Conservation (phyloP, 2,329 filamentous ascomycete species). For the Monosporascus sp. region DNA sequence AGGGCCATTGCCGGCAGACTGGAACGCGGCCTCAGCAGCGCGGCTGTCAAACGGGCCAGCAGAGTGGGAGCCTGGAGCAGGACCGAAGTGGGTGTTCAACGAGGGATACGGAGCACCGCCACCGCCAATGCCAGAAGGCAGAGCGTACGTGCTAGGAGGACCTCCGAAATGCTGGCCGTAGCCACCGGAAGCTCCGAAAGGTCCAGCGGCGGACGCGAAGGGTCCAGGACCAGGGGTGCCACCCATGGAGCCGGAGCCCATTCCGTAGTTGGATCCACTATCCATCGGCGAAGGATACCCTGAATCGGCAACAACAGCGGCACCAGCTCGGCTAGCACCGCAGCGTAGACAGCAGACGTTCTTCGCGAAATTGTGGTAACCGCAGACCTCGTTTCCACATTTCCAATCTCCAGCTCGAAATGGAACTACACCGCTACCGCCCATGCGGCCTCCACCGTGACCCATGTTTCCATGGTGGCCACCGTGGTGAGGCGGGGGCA, state of each 20-base stretch:
- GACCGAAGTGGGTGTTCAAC: slow-evolving; percentile 75
- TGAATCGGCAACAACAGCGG: slow-evolving; percentile 90
- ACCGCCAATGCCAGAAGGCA: slow-evolving; percentile 79
- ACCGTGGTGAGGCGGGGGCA: slow-evolving; percentile 72
- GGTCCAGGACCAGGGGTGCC: slow-evolving; percentile 74
- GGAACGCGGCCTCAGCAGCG: slow-evolving; percentile 90
- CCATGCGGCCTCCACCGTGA: slow-evolving; percentile 63
- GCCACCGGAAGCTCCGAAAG: slow-evolving; percentile 59
- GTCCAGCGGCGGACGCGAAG: slow-evolving; percentile 63
- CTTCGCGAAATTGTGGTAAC: slow-evolving; percentile 99
- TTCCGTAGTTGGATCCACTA: slow-evolving; percentile 72
- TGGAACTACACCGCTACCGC: slow-evolving; percentile 80
- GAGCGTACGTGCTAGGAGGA: slow-evolving; percentile 80
- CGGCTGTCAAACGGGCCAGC: slow-evolving; percentile 89
- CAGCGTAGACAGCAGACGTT: slow-evolving; percentile 97
- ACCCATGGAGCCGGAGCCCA: slow-evolving; percentile 82
- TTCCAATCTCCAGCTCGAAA: slow-evolving; percentile 99
- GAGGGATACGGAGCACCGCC: slow-evolving; percentile 74
- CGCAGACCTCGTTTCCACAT: slow-evolving; percentile 93
- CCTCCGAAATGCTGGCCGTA: slow-evolving; percentile 80
- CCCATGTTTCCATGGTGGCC: slow-evolving; percentile 46
- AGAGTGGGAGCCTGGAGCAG: slow-evolving; percentile 71
- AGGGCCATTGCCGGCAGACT: slow-evolving; percentile 76
- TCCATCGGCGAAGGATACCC: slow-evolving; percentile 91
- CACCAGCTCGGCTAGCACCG: slow-evolving; percentile 87